Percentiles rank a stretch among this genome's conserved stretches.
These are phyloP conservation scores for Alternaria sp. DNA, from an alignment of 2,329 filamentous ascomycete species.

Conservation along the genomic window DNA sequence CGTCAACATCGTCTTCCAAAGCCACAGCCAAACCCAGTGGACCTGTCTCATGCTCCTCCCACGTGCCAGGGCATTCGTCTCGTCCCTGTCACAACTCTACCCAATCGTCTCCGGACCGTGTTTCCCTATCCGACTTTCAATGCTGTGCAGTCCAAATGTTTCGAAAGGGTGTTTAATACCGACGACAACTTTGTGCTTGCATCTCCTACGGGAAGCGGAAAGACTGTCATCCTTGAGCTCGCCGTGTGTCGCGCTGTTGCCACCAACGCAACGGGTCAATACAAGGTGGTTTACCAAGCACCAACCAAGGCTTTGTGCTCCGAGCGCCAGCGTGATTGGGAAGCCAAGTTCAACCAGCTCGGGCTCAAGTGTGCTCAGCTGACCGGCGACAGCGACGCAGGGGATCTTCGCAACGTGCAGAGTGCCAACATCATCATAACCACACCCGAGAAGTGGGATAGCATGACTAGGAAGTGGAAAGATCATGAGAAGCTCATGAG, in stretches of 20 bases:
- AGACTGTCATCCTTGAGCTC: slow-evolving; percentile 82
- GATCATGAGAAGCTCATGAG: slow-evolving; percentile 79
- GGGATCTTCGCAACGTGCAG: slow-evolving; percentile 73
- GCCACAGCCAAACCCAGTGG: neutral
- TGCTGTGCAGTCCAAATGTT: slow-evolving; percentile 82
- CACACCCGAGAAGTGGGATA: slow-evolving; percentile 92
- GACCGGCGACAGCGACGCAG: slow-evolving; percentile 79
- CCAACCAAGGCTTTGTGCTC: slow-evolving; percentile 85
- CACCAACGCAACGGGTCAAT: slow-evolving; percentile 64
- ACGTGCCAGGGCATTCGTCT: slow-evolving; percentile 67
- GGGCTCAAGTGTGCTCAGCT: slow-evolving; percentile 77
- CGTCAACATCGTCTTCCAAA: neutral
- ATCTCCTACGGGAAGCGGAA: slow-evolving; percentile 84
- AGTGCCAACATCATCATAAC: slow-evolving; percentile 83
- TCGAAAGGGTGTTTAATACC: slow-evolving; percentile 69
- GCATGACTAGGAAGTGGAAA: slow-evolving; percentile 85
- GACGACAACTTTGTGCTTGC: slow-evolving; percentile 81
- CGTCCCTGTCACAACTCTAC: slow-evolving; percentile 66
- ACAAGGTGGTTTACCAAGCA: slow-evolving; percentile 86
- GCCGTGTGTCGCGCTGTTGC: slow-evolving; percentile 77
- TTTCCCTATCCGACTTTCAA: slow-evolving; percentile 83
- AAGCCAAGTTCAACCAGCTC: slow-evolving; percentile 73
- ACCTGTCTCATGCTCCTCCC: slow-evolving; percentile 31
- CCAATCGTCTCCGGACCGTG: slow-evolving; percentile 72
- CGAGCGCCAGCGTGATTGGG: slow-evolving; percentile 80